Base-by-base conservation (phyloP, 139 green algal species). In the Chlamydomonas sp. region DNA sequence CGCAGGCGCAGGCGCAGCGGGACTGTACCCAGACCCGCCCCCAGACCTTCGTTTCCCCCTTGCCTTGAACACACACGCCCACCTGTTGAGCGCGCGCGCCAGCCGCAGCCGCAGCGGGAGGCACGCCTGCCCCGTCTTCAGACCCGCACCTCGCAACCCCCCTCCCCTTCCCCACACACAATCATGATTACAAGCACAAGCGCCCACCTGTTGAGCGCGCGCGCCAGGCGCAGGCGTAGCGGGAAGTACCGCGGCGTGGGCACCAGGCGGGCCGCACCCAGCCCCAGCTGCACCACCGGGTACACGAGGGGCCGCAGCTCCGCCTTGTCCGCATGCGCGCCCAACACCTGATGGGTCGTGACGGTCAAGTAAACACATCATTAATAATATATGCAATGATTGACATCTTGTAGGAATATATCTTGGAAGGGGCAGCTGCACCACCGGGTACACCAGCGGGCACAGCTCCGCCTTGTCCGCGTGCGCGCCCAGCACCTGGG, bases 191-290 rank as follows among this genome's bases (percentile, higher is more conserved):
- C 31, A 49, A 49, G 31, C 31, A 49, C 31, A 49, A 71, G 20
- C 57, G 20, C 71, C 9, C 76, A 89, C 88, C 82, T 81, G 86
- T 95, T 95, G 9, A 96, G 85, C 14, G 93, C 87, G 20, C 91
- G 83, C 4, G 95, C 76, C 60, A 96, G 92, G 17, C 96, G 91
- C 69, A 99, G 95, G 31, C 97, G 91, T 69, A 99, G 93, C 1
- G 97, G 97, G 79, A 98, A 97, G 93, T 98, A 99, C 62, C 94
- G 92, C 4, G 96, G 95, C 2, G 97, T 97, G 81, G 97, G 97
- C 73, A 99, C 93, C 62, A 99, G 90, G 12, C 96, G 90, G 0
- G 95, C 94, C 18, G 95, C 90, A 20, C 95, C 97, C 85, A 97
- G 88, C 84, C 97, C 88, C 88, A 91, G 80, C 83, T 91, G 88